phyloP scores from a whole-genome alignment of 1,284 basidiomycete genomes.

The Ganoderma boninense region DNA sequence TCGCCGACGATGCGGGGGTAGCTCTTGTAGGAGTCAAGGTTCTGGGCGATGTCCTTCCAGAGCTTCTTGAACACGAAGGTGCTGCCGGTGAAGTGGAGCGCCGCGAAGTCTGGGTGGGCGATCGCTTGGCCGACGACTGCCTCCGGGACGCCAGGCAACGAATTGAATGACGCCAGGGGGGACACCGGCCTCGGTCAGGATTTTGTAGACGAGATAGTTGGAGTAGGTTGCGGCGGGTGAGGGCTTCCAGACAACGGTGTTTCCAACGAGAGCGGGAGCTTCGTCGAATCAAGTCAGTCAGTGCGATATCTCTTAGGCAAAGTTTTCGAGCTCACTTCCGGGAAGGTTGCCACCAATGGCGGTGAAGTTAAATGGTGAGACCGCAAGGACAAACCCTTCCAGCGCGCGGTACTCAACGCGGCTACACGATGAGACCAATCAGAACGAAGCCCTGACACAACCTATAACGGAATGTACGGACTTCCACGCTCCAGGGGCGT shows the following conservation, averaged over 20 bases:
- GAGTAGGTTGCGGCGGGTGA: slow-evolving; percentile 95
- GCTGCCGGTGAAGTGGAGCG: slow-evolving; percentile 97
- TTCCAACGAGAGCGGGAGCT: slow-evolving; percentile 94
- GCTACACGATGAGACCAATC: slow-evolving; percentile 50
- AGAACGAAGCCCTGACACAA: not conserved
- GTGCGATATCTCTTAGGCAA: not conserved
- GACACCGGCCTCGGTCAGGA: slow-evolving; percentile 93
- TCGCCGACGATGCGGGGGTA: slow-evolving; percentile 98
- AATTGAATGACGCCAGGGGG: slow-evolving; percentile 98
- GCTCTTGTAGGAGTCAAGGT: slow-evolving; percentile 85
- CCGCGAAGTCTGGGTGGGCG: slow-evolving; percentile 83
- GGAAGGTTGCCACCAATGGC: slow-evolving; percentile 95
- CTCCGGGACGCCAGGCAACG: slow-evolving; percentile 86
- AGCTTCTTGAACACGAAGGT: slow-evolving; percentile 94
- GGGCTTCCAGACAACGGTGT: slow-evolving; percentile 97
- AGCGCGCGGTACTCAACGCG: slow-evolving; percentile 96
- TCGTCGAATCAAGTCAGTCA: slow-evolving; percentile 4
- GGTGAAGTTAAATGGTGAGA: slow-evolving; percentile 99
- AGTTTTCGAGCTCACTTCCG: slow-evolving; percentile 55
- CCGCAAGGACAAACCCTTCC: slow-evolving; percentile 97
- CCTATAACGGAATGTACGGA: slow-evolving; percentile 50
- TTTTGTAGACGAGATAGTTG: slow-evolving; percentile 93
- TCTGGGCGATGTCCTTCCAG: slow-evolving; percentile 95
- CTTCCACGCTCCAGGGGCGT: slow-evolving; percentile 94
- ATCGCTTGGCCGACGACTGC: slow-evolving; percentile 87